Percentiles rank a stretch among this genome's conserved stretches.
phyloP scores from a whole-genome alignment of 192 early-diverging fungal species.

The Physocladia obscura region DNA sequence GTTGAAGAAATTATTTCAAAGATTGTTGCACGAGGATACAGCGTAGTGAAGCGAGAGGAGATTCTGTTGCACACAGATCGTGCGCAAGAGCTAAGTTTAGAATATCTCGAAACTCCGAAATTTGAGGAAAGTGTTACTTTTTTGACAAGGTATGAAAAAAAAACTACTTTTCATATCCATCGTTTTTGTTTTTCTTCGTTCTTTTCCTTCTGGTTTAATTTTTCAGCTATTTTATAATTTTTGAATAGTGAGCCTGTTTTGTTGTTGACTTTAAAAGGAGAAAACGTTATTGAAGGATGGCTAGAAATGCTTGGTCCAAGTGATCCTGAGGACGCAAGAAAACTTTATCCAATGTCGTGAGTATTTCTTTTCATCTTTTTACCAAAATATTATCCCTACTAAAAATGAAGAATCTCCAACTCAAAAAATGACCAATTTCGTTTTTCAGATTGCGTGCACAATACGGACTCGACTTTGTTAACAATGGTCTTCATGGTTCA shows the following conservation, averaged over 20 bases:
- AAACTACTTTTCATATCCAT: background rate
- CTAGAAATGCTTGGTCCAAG: conserved; percentile 53
- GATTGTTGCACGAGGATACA: conserved; percentile 48
- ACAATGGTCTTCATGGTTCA: conserved; percentile 58
- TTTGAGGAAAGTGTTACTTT: conserved; percentile 42
- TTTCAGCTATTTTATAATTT: background rate
- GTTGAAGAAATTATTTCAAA: conserved; percentile 52
- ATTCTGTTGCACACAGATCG: conserved; percentile 36
- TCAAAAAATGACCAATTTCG: no score
- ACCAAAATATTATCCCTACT: background rate
- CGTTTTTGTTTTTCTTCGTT: background rate
- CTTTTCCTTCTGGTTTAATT: background rate
- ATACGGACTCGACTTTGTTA: conserved; percentile 48
- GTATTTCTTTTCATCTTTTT: background rate
- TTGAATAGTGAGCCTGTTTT: conserved; percentile 38
- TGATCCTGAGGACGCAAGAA: conserved; percentile 45
- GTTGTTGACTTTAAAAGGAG: conserved; percentile 51
- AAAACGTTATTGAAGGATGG: conserved; percentile 52
- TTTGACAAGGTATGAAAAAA: conserved; percentile 41
- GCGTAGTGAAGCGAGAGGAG: conserved; percentile 52
- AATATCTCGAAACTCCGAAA: conserved; percentile 34
- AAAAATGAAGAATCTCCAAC: conserved; percentile 33
- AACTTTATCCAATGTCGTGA: conserved; percentile 40
- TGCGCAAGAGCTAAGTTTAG: conserved; percentile 41
- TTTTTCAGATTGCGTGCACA: no score